Base-by-base conservation (phyloP, 768 basidiomycete genomes). In the Boletus rubroflammeus region DNA sequence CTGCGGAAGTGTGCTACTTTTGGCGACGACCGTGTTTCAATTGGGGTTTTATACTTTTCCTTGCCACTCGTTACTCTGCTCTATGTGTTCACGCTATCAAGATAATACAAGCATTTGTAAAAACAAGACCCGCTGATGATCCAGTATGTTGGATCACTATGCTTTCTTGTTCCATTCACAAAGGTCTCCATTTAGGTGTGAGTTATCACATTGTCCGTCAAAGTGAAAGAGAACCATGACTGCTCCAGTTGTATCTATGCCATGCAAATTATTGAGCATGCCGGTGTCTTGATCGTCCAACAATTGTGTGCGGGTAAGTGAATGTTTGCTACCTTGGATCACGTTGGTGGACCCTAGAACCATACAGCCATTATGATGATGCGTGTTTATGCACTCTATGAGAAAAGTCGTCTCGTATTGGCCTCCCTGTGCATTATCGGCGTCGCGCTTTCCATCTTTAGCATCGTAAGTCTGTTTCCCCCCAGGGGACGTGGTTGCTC, bases 51-150 rank as follows among this genome's bases (percentile, higher is more conserved):
- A n/a, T n/a, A n/a, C n/a, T n/a, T n/a, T n/a, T n/a, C n/a, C n/a
- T n/a, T n/a, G n/a, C n/a, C n/a, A n/a, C n/a, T n/a, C n/a, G n/a
- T n/a, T n/a, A n/a, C n/a, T n/a, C n/a, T n/a, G n/a, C n/a, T n/a
- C n/a, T n/a, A n/a, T n/a, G n/a, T n/a, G n/a, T n/a, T n/a, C n/a
- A n/a, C n/a, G n/a, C n/a, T n/a, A n/a, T n/a, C n/a, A n/a, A n/a
- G n/a, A n/a, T 29, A 2, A 42, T 71, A 5, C 68, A 73, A 43
- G 67, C 58, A 19, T 75, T 74, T 47, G 73, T 68, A 65, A 52
- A 61, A 25, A 1, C 11, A 6, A 21, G 4, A 15, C 29, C 34
- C 1, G 13, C 2, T 14, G 15, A 28, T n/a, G 32, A 40, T 7
- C 9, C 42, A 31, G 57, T 63, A 51, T 31, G 60, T 53, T 19